phyloP scores from a whole-genome alignment of 1,284 basidiomycete genomes.

The Somion occarium region DNA sequence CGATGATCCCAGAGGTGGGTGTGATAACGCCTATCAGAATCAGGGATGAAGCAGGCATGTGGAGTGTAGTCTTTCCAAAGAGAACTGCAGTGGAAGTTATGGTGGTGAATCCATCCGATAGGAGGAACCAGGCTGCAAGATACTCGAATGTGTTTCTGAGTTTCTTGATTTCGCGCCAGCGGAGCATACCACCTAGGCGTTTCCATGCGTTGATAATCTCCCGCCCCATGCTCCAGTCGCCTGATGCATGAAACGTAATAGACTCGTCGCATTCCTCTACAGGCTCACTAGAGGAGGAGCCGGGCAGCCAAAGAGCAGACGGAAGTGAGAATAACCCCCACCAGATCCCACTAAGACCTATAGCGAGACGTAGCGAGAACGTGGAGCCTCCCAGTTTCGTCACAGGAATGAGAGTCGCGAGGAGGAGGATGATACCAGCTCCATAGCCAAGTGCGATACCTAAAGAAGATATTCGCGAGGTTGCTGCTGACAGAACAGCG shows the following conservation, averaged over 20 bases:
- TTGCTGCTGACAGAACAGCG: slow-evolving; percentile 59
- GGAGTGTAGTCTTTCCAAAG: slow-evolving; percentile 76
- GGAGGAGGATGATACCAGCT: slow-evolving; percentile 67
- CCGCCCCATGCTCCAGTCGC: slow-evolving; percentile 39
- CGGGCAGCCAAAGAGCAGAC: slow-evolving; percentile 68
- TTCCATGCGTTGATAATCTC: slow-evolving; percentile 67
- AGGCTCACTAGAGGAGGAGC: slow-evolving; percentile 15
- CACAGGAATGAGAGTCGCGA: slow-evolving; percentile 73
- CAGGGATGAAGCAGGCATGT: slow-evolving; percentile 68
- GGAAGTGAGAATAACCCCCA: slow-evolving; percentile 81
- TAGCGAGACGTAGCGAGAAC: slow-evolving; percentile 68
- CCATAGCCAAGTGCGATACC: slow-evolving; percentile 84
- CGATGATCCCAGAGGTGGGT: slow-evolving; percentile 66
- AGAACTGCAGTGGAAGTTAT: slow-evolving; percentile 81
- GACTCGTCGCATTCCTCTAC: slow-evolving; percentile 10
- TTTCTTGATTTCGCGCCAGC: slow-evolving; percentile 61
- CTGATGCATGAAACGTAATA: slow-evolving; percentile 12
- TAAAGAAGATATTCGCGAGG: slow-evolving; percentile 73
- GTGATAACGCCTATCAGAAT: slow-evolving; percentile 69
- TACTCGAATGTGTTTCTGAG: slow-evolving; percentile 84
- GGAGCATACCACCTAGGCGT: slow-evolving; percentile 64
- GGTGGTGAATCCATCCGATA: slow-evolving; percentile 85
- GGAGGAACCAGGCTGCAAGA: slow-evolving; percentile 86
- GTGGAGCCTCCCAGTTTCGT: slow-evolving; percentile 64
- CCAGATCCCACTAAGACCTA: slow-evolving; percentile 79